Conservation (phyloP, 2,329 filamentous ascomycete genomes). For the Talaromyces rugulosus region DNA sequence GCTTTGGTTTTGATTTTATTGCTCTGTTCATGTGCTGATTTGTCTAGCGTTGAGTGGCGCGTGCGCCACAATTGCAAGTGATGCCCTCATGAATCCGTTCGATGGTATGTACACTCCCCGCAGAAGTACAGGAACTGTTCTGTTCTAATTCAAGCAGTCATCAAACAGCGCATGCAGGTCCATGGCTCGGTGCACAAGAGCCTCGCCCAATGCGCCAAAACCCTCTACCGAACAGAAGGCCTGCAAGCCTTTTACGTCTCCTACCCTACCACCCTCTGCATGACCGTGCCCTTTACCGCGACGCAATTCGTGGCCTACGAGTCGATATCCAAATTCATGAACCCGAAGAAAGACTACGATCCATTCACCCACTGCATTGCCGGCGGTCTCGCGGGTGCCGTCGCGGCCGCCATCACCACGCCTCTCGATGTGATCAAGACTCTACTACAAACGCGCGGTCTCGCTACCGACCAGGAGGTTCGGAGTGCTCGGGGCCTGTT, state of each 20-base stretch:
- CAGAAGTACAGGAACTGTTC: not conserved
- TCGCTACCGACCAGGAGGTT: conserved; percentile 73
- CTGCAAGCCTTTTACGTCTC: conserved; percentile 94
- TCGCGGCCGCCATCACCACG: conserved; percentile 90
- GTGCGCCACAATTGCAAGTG: conserved; percentile 91
- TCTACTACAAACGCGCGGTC: conserved; percentile 87
- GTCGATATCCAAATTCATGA: conserved; percentile 90
- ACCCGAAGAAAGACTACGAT: conserved; percentile 74
- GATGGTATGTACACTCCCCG: conserved; percentile 63
- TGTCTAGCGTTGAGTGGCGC: conserved; percentile 79
- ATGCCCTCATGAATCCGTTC: conserved; percentile 99
- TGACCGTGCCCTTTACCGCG: conserved; percentile 97
- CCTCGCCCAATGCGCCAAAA: conserved; percentile 78
- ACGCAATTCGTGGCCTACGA: conserved; percentile 98
- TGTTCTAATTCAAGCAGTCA: conserved; percentile 56
- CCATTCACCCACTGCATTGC: conserved; percentile 90
- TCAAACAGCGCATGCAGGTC: conserved; percentile 99
- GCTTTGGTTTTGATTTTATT: conserved; percentile 19
- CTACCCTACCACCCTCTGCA: conserved; percentile 94
- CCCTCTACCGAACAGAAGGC: conserved; percentile 84
- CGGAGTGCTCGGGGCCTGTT: conserved; percentile 78
- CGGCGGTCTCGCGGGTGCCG: conserved; percentile 85
- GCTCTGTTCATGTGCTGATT: conserved; percentile 29
- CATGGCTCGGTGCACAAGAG: conserved; percentile 90
- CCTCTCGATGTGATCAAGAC: conserved; percentile 99